Evolutionary conservation across 1,139 yeast genomes (phyloP), one percentile per base, ranked within the genome.

Genomic region (Suzukiozyma palmioleophila): DNA sequence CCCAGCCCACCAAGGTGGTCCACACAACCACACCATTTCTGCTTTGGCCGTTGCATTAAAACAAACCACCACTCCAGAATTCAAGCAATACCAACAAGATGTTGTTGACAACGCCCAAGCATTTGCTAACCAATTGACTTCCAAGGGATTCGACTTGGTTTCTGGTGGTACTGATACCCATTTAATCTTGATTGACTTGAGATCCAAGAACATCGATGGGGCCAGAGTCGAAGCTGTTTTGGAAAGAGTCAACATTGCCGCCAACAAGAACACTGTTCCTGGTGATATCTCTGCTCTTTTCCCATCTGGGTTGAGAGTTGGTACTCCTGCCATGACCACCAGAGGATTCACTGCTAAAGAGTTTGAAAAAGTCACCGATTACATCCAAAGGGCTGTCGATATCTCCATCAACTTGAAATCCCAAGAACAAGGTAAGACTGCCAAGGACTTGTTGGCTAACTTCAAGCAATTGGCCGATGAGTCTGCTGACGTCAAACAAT

Each of bases 1-100:
- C 86, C 97, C 97, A 52, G 97, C 95, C 43, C 97, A 90, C 66
- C 97, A 90, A 74, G 97, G 97, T 72, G 97, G 97, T 57, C 97
- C 97, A 52, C 97, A 90, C 67, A 90, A 90, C 74, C 97, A 90
- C 68, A 90, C 97, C 53, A 90, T 90, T 58, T 84, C 96, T 49
- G 97, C 97, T 10, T 71, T 90, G 53, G 95, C 97, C 7, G 95
- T 87, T 44, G 97, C 97, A 18, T 78, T 90, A 60, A 88, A 88
- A 62, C 97, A 90, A 73, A 89, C 96, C 41, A 69, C 76, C 45
- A 70, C 85, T 37, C 95, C 95, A 40, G 96, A 89, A 64, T 90
- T 81, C 69, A 81, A 79, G 60, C 79, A 80, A 56, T 90, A 90
- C 69, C 97, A 90, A 69, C 60, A 79, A 59, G 79, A 81, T 51